phyloP scores from a whole-genome alignment of 805 yeast species.

The Candida ortonii region DNA sequence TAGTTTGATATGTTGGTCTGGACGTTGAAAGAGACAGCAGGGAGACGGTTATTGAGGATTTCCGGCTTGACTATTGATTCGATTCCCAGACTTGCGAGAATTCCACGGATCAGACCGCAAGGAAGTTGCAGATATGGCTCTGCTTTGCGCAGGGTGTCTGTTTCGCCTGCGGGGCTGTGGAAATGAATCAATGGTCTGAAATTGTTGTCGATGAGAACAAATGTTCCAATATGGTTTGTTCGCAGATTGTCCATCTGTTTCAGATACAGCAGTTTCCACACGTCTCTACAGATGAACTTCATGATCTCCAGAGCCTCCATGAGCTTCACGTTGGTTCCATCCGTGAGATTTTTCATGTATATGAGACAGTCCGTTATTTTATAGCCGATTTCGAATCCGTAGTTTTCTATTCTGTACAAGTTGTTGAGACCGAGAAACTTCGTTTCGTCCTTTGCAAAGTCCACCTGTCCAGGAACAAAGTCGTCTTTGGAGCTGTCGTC shows the following conservation, averaged over 20 bases:
- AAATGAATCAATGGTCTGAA: constrained; percentile 55
- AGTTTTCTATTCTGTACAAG: constrained; percentile 57
- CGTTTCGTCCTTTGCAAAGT: constrained; percentile 34
- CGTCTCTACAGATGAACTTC: constrained; percentile 90
- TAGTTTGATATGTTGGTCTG: constrained; percentile 40
- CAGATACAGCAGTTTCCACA: constrained; percentile 76
- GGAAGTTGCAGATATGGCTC: constrained; percentile 64
- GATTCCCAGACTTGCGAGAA: constrained; percentile 65
- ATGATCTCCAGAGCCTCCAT: constrained; percentile 73
- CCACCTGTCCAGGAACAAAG: constrained; percentile 39
- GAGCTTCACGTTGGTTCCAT: constrained; percentile 32
- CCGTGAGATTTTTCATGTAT: constrained; percentile 23
- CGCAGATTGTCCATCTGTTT: constrained; percentile 90
- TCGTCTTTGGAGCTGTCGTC: constrained; percentile 15
- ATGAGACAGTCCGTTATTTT: constrained; percentile 28
- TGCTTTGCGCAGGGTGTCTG: constrained; percentile 44
- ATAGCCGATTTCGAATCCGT: constrained; percentile 56
- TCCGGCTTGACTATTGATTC: constrained; percentile 66
- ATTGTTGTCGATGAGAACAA: constrained; percentile 68
- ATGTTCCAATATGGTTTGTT: constrained; percentile 87
- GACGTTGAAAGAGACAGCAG: constrained; percentile 70
- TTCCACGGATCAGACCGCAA: constrained; percentile 73
- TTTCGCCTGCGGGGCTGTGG: constrained; percentile 41
- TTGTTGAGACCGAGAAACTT: constrained; percentile 46
- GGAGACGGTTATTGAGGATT: constrained; percentile 45